Base-by-base conservation (phyloP, 192 early-diverging fungal genomes). In the Entrophospora sp. region DNA sequence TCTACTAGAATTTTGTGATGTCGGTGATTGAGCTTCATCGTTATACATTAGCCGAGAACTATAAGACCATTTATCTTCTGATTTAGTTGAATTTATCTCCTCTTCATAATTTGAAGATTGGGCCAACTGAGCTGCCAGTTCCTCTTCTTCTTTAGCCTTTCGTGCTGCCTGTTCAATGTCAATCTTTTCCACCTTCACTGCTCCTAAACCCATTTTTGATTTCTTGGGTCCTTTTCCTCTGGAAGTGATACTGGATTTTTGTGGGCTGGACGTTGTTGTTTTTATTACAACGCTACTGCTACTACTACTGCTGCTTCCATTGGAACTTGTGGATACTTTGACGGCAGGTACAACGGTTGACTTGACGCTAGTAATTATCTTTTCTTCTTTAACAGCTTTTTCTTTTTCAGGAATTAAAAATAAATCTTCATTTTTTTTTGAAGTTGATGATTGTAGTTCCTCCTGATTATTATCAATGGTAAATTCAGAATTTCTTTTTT, bases 121-220 rank as follows among this genome's bases (percentile, higher is more conserved):
- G 42, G 66, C 67, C 14, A 61, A 64, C 31, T 70, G 56, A 7
- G 67, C 57, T 48, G 71, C 62, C 24, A 77, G 67, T n/a, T 92
- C 89, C 59, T 81, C 86, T 34, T 90, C 91, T 64, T 90, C 88
- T 69, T 90, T 91, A 16, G 93, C 96, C 32, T 85, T 83, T 20
- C 90, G 87, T 55, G 91, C 93, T 1, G 88, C 92, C 69, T 92
- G 90, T 61, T 96, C 96, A 84, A 97, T 97, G 74, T 91, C 90
- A 66, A 87, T 76, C 18, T 79, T 86, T 3, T 80, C 76, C 14
- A 90, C 87, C 69, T 90, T 96, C 67, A 95, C 95, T 25, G 92
- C 93, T 24, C 96, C 96, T 3, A 95, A 77, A 8, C 93, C 93
- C 4, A 92, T 74, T 56, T 87, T 91, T 14, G 73, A 51, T 52